Evolutionary conservation across 306 rosid genomes (phyloP).

Genomic region (Acmispon strigosus): DNA sequence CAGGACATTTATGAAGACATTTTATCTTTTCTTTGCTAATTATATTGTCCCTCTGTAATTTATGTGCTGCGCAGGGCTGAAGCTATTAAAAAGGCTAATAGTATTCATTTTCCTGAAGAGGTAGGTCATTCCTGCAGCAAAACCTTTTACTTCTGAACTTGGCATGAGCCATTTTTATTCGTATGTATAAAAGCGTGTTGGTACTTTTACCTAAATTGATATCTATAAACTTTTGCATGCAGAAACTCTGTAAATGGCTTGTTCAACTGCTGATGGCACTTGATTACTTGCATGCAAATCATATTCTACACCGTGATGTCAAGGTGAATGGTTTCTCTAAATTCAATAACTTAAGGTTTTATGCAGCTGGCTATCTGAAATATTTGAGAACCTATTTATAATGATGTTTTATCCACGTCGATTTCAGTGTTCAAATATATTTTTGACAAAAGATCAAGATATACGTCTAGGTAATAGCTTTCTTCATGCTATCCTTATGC

Average conservation of each 20-base stretch:
- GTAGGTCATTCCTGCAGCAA: slow-evolving; percentile 25
- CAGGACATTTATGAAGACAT: not conserved
- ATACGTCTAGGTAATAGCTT: slow-evolving; percentile 72
- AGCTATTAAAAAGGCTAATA: slow-evolving; percentile 69
- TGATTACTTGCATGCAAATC: slow-evolving; percentile 85
- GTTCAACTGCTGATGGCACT: slow-evolving; percentile 95
- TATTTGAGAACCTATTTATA: not conserved
- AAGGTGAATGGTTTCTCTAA: slow-evolving; percentile 52
- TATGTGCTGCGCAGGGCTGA: slow-evolving; percentile 62
- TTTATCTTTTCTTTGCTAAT: slow-evolving; percentile 8
- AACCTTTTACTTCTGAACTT: not conserved
- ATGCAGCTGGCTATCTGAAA: slow-evolving; percentile 15
- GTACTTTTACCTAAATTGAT: not conserved
- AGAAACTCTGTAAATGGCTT: slow-evolving; percentile 94
- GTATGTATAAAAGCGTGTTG: not conserved
- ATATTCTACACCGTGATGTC: slow-evolving; percentile 95
- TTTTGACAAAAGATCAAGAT: slow-evolving; percentile 90
- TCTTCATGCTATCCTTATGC: slow-evolving; percentile 2
- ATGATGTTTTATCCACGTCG: slow-evolving; percentile 3
- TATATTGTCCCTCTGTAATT: not conserved
- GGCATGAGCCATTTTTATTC: not conserved
- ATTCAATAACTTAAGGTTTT: not conserved
- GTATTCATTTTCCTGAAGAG: slow-evolving; percentile 82
- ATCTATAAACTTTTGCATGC: slow-evolving; percentile 10
- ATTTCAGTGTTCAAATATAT: slow-evolving; percentile 93